phyloP scores from a whole-genome alignment of 2,329 filamentous ascomycete genomes.

The Fusarium sp. region DNA sequence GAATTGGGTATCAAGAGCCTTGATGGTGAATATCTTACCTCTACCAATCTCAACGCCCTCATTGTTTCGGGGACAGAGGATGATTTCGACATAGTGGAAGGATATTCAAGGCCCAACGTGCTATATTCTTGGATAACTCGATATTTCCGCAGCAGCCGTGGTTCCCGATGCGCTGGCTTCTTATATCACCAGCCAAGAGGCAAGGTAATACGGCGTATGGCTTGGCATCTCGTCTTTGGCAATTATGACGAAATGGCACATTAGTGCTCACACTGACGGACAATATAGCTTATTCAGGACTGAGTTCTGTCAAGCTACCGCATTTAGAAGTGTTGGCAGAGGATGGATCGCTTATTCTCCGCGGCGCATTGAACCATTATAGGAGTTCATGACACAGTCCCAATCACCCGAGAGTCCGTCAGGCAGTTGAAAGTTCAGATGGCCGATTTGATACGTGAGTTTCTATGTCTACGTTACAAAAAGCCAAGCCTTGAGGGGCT shows the following conservation, averaged over 20 bases:
- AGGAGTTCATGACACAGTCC: not conserved
- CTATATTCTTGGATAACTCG: too few relatives aligned
- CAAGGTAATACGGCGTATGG: not conserved
- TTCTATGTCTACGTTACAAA: not conserved
- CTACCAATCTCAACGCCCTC: constrained; percentile 32
- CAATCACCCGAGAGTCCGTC: not conserved
- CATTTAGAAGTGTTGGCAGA: not conserved
- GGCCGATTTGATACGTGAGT: not conserved
- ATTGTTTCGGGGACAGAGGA: constrained; percentile 17
- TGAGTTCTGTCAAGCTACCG: not conserved
- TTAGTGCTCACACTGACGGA: constrained; percentile 12
- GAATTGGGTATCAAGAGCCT: not conserved
- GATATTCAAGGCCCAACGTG: too few relatives aligned
- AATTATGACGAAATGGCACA: not conserved
- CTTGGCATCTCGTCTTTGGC: not conserved
- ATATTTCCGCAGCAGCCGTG: not conserved
- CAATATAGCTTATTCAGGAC: not conserved
- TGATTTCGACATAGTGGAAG: not conserved
- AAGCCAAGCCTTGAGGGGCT: not conserved
- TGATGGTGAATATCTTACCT: constrained; percentile 8
- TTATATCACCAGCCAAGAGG: not conserved
- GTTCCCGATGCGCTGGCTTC: not conserved
- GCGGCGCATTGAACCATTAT: not conserved
- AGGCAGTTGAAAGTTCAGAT: not conserved
- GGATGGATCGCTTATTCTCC: not conserved